A percentile compares a stretch with the other conserved stretches of the same genome.
Conservation (phyloP, 2,329 filamentous ascomycete genomes). For the Ceratocystis ficicola region DNA sequence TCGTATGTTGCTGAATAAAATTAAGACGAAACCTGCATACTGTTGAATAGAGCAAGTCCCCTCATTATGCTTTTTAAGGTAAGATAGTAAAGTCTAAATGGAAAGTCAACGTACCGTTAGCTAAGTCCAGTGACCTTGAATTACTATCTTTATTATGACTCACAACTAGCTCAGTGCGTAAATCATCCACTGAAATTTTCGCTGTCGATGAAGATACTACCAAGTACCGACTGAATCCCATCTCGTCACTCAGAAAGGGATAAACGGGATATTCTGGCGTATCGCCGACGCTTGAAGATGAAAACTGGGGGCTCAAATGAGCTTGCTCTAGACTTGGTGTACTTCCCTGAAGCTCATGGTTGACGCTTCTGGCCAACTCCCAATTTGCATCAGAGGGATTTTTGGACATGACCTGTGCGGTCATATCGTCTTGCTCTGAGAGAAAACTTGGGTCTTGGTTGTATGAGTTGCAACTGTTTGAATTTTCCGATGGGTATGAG, state of each 20-base stretch:
- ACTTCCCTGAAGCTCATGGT: neutral
- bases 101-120: neutral
- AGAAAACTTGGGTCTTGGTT: neutral
- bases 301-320: neutral
- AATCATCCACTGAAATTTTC: neutral
- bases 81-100: neutral
- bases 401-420: neutral
- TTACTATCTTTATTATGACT: neutral
- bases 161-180: conserved; percentile 1
- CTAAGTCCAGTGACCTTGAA: neutral
- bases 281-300: neutral
- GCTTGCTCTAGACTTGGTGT: neutral
- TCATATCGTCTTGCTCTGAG: neutral
- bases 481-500: neutral
- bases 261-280: neutral
- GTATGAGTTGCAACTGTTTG: neutral
- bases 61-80: conserved; percentile 1
- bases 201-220: neutral
- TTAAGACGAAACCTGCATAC: conserved; percentile 3
- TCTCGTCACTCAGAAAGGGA: conserved; percentile 4
- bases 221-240: conserved; percentile 8
- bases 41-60: conserved; percentile 4
- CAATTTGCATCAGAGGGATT: neutral
- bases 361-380: neutral
- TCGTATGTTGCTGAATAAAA: conserved; percentile 2